A percentile compares a stretch with the other conserved stretches of the same genome.
Evolutionary conservation across 2,329 filamentous ascomycete species (phyloP).

Genomic region (Curvularia eragrostidis): DNA sequence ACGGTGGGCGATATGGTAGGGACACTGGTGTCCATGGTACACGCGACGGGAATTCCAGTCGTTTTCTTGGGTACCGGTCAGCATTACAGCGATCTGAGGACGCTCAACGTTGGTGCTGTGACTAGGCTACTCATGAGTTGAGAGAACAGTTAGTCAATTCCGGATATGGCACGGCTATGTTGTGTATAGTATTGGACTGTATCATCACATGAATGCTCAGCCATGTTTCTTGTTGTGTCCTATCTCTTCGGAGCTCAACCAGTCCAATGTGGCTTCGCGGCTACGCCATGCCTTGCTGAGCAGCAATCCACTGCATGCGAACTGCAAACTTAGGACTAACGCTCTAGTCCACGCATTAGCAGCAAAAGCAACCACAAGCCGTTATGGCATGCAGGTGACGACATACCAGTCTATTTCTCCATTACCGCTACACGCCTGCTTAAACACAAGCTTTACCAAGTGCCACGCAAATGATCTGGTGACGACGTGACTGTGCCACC

Average conservation of each 20-base stretch:
- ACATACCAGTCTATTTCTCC: constrained; percentile 3
- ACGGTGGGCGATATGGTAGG: constrained; percentile 99
- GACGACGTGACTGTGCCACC: constrained; percentile 6
- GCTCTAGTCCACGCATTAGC: neutral
- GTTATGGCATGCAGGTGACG: constrained; percentile 3
- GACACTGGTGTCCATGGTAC: constrained; percentile 94
- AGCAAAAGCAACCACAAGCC: neutral
- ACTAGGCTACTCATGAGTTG: constrained; percentile 66
- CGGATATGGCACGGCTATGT: neutral
- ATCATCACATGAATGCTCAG: neutral
- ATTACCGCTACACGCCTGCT: neutral
- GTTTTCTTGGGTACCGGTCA: constrained; percentile 83
- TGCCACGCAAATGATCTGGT: constrained; percentile 5
- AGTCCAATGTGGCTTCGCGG: neutral
- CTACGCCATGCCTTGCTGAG: too few relatives aligned
- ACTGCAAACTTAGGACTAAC: neutral
- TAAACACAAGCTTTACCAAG: constrained; percentile 7
- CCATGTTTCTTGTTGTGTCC: neutral
- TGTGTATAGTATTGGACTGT: constrained; percentile 5
- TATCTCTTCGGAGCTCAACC: neutral
- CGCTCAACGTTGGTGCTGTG: constrained; percentile 69
- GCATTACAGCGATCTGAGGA: constrained; percentile 70
- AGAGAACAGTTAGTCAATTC: constrained; percentile 31
- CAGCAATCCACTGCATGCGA: too few relatives aligned
- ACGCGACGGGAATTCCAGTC: constrained; percentile 95